Evolutionary conservation across 495 filamentous ascomycete species (phyloP).

Genomic region (Hypomontagnella submonticulosa): DNA sequence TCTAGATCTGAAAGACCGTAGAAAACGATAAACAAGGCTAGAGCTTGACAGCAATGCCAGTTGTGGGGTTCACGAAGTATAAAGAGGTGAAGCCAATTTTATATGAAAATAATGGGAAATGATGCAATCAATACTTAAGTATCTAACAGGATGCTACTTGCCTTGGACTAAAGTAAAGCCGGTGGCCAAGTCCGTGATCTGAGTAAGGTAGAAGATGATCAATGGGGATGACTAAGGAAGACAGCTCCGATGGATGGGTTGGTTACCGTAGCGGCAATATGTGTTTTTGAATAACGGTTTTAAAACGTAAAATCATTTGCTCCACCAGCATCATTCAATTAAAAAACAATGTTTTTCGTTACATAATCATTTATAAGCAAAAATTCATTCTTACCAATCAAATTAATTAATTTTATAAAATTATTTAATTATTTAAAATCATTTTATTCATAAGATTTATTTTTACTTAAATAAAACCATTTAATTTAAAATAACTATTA

Average conservation of each 20-base stretch:
- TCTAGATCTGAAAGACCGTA: conserved; percentile 16
- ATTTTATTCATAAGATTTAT: neutral
- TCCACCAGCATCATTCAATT: too few relatives aligned
- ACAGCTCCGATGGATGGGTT: neutral
- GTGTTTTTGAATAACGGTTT: too few relatives aligned
- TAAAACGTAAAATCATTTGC: too few relatives aligned
- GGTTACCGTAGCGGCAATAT: too few relatives aligned
- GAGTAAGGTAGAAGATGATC: too few relatives aligned
- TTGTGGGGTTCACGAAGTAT: conserved; percentile 24
- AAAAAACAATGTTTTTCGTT: too few relatives aligned
- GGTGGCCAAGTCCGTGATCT: neutral
- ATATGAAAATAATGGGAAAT: conserved; percentile 10
- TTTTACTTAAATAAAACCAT: too few relatives aligned
- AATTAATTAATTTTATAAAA: neutral
- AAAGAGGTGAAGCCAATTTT: conserved; percentile 17
- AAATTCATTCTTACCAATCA: neutral
- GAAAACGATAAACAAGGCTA: conserved; percentile 16
- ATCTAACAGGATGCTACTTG: conserved; percentile 29
- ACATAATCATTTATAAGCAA: too few relatives aligned
- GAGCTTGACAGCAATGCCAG: conserved; percentile 18
- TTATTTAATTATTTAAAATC: neutral
- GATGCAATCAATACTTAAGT: conserved; percentile 40
- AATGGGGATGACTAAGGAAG: conserved; percentile 5
- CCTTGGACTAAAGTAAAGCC: conserved; percentile 8
- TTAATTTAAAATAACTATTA: too few relatives aligned